These are phyloP conservation scores for Blastobotrys illinoisensis DNA, from an alignment of 1,139 yeast genomes.

Conservation along the genomic window DNA sequence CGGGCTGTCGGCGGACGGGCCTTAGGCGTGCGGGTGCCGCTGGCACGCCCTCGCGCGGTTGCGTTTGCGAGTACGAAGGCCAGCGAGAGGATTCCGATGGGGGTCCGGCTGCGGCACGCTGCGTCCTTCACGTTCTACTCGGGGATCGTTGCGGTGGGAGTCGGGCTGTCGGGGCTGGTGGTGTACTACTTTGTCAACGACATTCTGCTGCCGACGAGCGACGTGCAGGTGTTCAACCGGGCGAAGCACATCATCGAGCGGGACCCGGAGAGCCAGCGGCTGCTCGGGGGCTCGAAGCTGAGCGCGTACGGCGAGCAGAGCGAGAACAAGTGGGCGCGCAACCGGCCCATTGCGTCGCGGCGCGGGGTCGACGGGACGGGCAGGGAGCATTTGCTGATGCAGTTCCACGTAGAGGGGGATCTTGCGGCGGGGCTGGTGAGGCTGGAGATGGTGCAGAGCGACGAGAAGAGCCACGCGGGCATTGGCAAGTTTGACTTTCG, in stretches of 20 bases:
- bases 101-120: slow-evolving; percentile 15
- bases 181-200: slow-evolving; percentile 73
- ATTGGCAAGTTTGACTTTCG: slow-evolving; percentile 69
- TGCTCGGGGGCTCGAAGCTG: slow-evolving; percentile 55
- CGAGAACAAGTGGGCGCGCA: slow-evolving; percentile 78
- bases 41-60: not conserved
- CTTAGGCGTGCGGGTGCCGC: not conserved
- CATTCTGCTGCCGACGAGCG: slow-evolving; percentile 82
- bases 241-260: slow-evolving; percentile 73
- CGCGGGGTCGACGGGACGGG: slow-evolving; percentile 57
- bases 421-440: slow-evolving; percentile 60
- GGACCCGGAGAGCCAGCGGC: slow-evolving; percentile 53
- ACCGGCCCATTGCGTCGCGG: slow-evolving; percentile 67
- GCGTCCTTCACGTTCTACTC: slow-evolving; percentile 48
- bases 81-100: slow-evolving; percentile 10
- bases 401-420: slow-evolving; percentile 75
- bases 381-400: slow-evolving; percentile 74
- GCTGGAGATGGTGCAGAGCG: slow-evolving; percentile 56
- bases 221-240: slow-evolving; percentile 81
- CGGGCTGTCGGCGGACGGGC: not conserved
- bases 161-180: slow-evolving; percentile 59
- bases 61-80: not conserved
- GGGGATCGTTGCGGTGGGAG: slow-evolving; percentile 48
- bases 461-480: slow-evolving; percentile 25
- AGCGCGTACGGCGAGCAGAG: slow-evolving; percentile 74